Evolutionary conservation across 441 rosid species (phyloP).

Genomic region (Croton laevigatus): DNA sequence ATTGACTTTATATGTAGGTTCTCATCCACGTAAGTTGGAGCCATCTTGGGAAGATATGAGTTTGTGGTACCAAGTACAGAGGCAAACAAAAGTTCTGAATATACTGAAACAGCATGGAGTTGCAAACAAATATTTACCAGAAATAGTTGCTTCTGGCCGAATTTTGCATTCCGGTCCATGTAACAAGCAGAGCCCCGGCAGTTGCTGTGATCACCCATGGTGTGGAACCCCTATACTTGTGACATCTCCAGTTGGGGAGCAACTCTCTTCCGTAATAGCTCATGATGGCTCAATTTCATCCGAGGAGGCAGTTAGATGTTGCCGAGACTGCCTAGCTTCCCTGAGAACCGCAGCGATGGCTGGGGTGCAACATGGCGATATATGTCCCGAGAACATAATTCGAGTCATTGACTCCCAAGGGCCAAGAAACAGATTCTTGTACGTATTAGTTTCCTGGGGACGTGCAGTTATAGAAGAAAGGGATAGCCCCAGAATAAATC

Average conservation of each 20-base stretch:
- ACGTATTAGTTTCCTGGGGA: constrained; percentile 57
- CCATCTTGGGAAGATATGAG: constrained; percentile 73
- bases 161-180: constrained; percentile 59
- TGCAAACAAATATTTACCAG: constrained; percentile 47
- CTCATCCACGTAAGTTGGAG: constrained; percentile 62
- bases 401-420: constrained; percentile 32
- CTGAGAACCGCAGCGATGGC: constrained; percentile 48
- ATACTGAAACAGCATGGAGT: constrained; percentile 48
- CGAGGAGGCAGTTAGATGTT: constrained; percentile 50
- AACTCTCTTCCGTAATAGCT: constrained; percentile 42
- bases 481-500: constrained; percentile 55
- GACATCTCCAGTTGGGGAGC: constrained; percentile 57
- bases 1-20: constrained; percentile 50
- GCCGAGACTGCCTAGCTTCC: constrained; percentile 55
- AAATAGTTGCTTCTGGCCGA: constrained; percentile 50
- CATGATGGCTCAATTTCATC: constrained; percentile 41
- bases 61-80: constrained; percentile 67
- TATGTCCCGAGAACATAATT: constrained; percentile 54
- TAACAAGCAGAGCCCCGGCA: constrained; percentile 40
- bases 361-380: constrained; percentile 57
- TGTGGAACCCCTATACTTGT: constrained; percentile 68
- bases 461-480: constrained; percentile 65
- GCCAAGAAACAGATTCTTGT: constrained; percentile 19
- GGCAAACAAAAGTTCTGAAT: constrained; percentile 63
- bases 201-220: constrained; percentile 56